Evolutionary conservation across 2,329 filamentous ascomycete species (phyloP).

Genomic region (Eutypella sp.): DNA sequence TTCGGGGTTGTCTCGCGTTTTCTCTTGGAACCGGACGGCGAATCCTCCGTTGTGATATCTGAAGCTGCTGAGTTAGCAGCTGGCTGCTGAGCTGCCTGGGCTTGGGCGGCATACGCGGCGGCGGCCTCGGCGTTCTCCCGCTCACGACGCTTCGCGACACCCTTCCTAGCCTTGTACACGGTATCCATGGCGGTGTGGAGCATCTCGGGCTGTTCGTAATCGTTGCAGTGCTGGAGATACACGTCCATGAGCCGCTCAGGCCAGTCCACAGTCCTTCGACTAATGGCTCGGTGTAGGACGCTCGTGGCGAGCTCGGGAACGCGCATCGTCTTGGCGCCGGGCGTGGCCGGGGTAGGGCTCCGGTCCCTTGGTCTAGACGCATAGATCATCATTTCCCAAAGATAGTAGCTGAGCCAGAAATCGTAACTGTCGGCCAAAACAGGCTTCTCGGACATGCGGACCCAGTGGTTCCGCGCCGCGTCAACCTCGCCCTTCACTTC

Average conservation of each 20-base stretch:
- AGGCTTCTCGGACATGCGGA: conserved; percentile 58
- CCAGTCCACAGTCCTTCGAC: conserved; percentile 62
- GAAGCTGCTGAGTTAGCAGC: conserved; percentile 23
- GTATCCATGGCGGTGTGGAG: conserved; percentile 70
- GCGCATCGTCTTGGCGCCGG: conserved; percentile 42
- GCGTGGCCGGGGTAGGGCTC: conserved; percentile 45
- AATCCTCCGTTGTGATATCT: conserved; percentile 23
- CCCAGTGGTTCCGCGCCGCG: conserved; percentile 73
- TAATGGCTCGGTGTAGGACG: conserved; percentile 68
- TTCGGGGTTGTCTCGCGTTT: conserved; percentile 62
- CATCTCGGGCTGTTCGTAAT: conserved; percentile 76
- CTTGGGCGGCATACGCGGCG: conserved; percentile 41
- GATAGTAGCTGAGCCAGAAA: conserved; percentile 90
- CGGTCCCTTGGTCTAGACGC: conserved; percentile 45
- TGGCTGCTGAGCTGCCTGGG: conserved; percentile 30
- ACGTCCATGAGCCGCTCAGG: conserved; percentile 72
- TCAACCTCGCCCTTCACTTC: conserved; percentile 75
- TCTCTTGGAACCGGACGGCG: conserved; percentile 55
- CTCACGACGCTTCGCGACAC: conserved; percentile 58
- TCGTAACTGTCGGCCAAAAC: conserved; percentile 74
- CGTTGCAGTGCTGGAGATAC: conserved; percentile 77
- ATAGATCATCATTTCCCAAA: conserved; percentile 77
- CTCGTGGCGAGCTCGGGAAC: conserved; percentile 70
- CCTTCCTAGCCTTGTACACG: conserved; percentile 63
- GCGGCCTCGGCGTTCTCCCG: conserved; percentile 59